These are phyloP conservation scores for Hysterium pulicare DNA, from an alignment of 2,329 filamentous ascomycete genomes.

Conservation along the genomic window DNA sequence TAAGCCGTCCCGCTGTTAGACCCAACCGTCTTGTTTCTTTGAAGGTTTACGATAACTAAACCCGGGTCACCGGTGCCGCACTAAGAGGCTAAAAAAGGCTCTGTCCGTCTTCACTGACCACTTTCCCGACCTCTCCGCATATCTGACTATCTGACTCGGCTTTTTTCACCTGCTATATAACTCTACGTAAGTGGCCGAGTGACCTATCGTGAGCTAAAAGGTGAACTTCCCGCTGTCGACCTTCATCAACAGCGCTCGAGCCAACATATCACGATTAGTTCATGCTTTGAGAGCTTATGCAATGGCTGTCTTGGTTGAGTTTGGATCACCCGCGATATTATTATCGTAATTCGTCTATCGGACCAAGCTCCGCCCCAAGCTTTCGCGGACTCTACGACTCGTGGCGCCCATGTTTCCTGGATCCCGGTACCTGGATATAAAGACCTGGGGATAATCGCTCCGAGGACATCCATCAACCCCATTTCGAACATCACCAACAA, in stretches of 20 bases:
- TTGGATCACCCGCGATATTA: conserved; percentile 12
- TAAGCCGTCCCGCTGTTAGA: conserved; percentile 18
- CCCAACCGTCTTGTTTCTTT: conserved; percentile 11
- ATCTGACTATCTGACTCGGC: conserved; percentile 13
- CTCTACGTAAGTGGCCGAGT: conserved; percentile 10
- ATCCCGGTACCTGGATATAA: conserved; percentile 23
- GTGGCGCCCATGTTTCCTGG: conserved; percentile 14
- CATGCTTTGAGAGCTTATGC: conserved; percentile 22
- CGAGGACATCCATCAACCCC: conserved; percentile 7
- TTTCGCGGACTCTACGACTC: not conserved
- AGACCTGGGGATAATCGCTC: conserved; percentile 12
- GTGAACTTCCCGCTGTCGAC: conserved; percentile 11
- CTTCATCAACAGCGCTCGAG: conserved; percentile 16
- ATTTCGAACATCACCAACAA: conserved; percentile 7
- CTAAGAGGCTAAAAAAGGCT: conserved; percentile 26
- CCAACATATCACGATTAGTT: conserved; percentile 22
- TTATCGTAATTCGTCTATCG: conserved; percentile 21
- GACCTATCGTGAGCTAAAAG: not conserved
- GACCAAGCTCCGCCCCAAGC: not conserved
- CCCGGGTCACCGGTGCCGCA: conserved; percentile 15
- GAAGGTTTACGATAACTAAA: conserved; percentile 13
- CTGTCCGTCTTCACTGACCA: conserved; percentile 11
- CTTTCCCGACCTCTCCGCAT: conserved; percentile 16
- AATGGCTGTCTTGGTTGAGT: conserved; percentile 14
- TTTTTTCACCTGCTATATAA: conserved; percentile 10